Evolutionary conservation across 768 basidiomycete genomes (phyloP), one percentile per base, ranked within the genome.

Genomic region (Tulasnella sp.): DNA sequence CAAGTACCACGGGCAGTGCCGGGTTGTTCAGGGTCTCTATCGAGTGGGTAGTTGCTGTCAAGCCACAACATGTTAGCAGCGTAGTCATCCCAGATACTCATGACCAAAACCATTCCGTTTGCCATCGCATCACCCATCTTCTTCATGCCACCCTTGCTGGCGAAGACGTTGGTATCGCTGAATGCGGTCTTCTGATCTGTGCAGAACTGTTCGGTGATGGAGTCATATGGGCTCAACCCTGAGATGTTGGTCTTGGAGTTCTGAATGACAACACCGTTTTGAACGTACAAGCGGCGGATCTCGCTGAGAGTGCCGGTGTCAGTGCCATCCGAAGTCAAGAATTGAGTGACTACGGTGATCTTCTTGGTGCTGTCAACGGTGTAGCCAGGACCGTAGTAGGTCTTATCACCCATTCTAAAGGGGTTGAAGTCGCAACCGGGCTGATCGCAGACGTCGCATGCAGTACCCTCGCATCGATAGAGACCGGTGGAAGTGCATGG

Each of bases 351-450:
- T 58, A 76, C 71, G 50, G 75, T 77, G 67, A 77, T 67, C 57
- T 66, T 67, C 56, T 64, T 59, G 61, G 53, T 66, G 60, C 74
- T 77, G 67, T 76, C 71, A 61, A 77, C 69, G 48, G 66, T 72
- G 60, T 60, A 57, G 53, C 69, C 70, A n/a, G 60, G 59, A 34
- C 76, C 76, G 60, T 69, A 68, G 71, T 75, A 77, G 46, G 60
- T 53, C 7, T 40, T 43, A 62, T 67, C 59, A 29, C 75, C 74
- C 71, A 73, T 68, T 59, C 75, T 74, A 69, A 60, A 78, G 25
- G 76, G 73, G 72, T 76, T 77, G 70, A 75, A 77, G 59, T 77
- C 76, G 63, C 76, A 77, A 40, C 76, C 75, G 56, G 73, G 73
- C 55, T 67, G 66, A 63, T 77, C 75, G 64, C 76, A 77, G 37